phyloP scores from a whole-genome alignment of 2,329 filamentous ascomycete species.

The Dendrostoma leiphaemia region DNA sequence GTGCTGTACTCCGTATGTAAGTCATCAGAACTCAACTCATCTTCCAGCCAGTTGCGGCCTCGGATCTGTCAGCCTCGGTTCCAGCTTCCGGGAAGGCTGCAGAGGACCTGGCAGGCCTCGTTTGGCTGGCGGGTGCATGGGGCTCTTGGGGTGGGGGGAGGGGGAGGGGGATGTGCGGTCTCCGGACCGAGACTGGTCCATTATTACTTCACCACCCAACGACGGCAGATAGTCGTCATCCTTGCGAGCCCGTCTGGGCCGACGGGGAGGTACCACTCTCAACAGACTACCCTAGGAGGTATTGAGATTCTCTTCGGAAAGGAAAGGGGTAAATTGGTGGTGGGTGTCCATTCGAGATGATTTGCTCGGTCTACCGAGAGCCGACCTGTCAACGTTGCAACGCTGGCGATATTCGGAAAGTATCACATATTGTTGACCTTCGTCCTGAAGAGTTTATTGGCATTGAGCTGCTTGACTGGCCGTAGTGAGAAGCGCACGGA shows the following conservation, averaged over 20 bases:
- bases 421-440: neutral
- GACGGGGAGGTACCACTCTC: no score
- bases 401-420: slow-evolving; percentile 1
- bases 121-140: no score
- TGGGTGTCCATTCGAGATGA: slow-evolving; percentile 1
- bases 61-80: neutral
- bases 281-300: no score
- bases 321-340: neutral
- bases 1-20: no score
- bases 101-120: neutral
- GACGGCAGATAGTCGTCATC: no score
- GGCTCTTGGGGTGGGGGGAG: neutral
- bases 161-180: neutral
- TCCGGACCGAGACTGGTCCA: no score
- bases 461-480: neutral
- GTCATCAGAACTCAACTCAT: neutral
- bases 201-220: no score
- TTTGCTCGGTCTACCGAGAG: slow-evolving; percentile 15
- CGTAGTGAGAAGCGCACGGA: neutral
- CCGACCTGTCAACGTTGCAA: slow-evolving; percentile 7
- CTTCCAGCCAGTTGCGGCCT: no score
- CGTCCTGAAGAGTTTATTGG: neutral
- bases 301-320: slow-evolving; percentile 7
- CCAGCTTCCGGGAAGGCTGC: neutral
- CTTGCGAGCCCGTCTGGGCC: no score